Conservation (phyloP, 352 stramenopile species). For the Paralagenidium karlingii region DNA sequence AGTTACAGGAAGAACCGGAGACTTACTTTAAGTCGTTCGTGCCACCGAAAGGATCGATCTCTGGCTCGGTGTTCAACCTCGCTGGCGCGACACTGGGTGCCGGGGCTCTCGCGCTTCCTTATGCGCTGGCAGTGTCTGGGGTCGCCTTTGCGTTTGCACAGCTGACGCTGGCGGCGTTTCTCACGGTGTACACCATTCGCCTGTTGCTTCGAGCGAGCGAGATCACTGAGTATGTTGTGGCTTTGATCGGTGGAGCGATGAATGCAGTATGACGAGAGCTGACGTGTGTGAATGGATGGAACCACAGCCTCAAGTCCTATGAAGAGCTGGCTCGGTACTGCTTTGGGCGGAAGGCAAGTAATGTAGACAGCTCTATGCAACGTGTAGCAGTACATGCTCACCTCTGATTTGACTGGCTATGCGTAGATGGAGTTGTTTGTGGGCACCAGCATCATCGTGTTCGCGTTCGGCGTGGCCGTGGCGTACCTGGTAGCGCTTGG, state of each 20-base stretch:
- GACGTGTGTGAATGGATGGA: no score
- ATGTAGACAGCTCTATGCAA: no score
- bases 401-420: no score
- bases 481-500: not conserved
- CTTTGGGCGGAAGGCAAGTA: not conserved
- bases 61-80: not conserved
- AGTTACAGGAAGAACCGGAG: no score
- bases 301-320: not conserved
- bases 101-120: not conserved
- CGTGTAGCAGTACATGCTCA: no score
- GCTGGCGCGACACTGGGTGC: not conserved
- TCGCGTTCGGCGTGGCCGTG: not conserved
- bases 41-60: not conserved
- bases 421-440: no score
- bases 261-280: not conserved
- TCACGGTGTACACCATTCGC: not conserved
- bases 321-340: not conserved
- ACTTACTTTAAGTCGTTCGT: constrained; percentile 2
- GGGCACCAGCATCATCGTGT: not conserved
- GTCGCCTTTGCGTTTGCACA: not conserved
- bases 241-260: not conserved
- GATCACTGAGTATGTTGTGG: not conserved
- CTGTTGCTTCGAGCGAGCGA: not conserved
- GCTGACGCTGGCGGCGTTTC: not conserved
- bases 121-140: not conserved